These are phyloP conservation scores for Alloascoidea hylecoeti DNA, from an alignment of 805 yeast species.

Conservation along the genomic window DNA sequence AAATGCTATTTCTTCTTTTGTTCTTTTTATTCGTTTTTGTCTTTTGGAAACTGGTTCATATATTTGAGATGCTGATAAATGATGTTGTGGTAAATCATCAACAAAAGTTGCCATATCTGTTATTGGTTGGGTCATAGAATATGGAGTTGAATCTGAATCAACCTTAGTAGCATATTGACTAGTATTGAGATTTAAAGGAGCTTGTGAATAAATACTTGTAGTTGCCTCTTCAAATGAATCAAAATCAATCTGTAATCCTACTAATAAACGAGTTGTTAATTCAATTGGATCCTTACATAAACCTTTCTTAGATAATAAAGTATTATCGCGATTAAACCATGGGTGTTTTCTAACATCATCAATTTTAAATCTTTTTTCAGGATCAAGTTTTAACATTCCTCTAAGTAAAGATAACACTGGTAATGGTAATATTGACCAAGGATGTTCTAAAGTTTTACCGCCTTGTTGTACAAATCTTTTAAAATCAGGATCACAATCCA, in stretches of 20 bases:
- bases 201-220: slow-evolving; percentile 7
- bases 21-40: slow-evolving; percentile 12
- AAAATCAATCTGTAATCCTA: slow-evolving; percentile 31
- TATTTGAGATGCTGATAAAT: slow-evolving; percentile 9
- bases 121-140: slow-evolving; percentile 4
- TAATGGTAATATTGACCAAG: slow-evolving; percentile 42
- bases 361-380: slow-evolving; percentile 27
- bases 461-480: slow-evolving; percentile 23
- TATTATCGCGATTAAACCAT: slow-evolving; percentile 35
- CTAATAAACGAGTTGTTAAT: slow-evolving; percentile 35
- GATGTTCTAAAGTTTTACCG: slow-evolving; percentile 30
- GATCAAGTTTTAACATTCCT: slow-evolving; percentile 34
- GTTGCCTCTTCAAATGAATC: slow-evolving; percentile 10
- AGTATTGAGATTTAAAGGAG: neutral
- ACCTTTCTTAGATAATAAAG: slow-evolving; percentile 29
- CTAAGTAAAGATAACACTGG: slow-evolving; percentile 35
- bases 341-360: slow-evolving; percentile 31
- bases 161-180: neutral
- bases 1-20: slow-evolving; percentile 19
- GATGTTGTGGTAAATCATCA: slow-evolving; percentile 4
- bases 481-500: slow-evolving; percentile 33
- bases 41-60: slow-evolving; percentile 16
- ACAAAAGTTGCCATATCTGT: neutral
- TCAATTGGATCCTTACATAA: slow-evolving; percentile 36
- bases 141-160: slow-evolving; percentile 5